Percentiles rank a stretch among this genome's conserved stretches.
Evolutionary conservation across 2,329 filamentous ascomycete species (phyloP).

Genomic region (Eutypa lata): DNA sequence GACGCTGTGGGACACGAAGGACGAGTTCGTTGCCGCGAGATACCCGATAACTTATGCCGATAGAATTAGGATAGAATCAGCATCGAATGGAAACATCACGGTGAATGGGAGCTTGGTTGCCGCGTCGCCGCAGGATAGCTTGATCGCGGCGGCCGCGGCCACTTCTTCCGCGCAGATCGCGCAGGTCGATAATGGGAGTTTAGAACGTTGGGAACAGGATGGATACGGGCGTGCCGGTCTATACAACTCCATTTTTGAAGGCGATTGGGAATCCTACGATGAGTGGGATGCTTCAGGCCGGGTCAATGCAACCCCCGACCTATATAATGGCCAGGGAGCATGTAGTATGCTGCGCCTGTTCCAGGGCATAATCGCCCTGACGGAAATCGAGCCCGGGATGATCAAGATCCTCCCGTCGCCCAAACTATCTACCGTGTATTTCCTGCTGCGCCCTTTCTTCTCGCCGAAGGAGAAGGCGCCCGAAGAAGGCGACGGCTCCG

Average conservation of each 20-base stretch:
- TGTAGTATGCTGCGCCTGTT: conserved; percentile 60
- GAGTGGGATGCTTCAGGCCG: conserved; percentile 54
- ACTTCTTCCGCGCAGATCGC: conserved; percentile 54
- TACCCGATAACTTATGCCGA: conserved; percentile 68
- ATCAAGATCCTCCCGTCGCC: conserved; percentile 45
- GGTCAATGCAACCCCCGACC: conserved; percentile 50
- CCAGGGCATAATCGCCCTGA: conserved; percentile 54
- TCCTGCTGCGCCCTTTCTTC: conserved; percentile 52
- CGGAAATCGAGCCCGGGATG: conserved; percentile 46
- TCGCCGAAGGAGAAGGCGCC: conserved; percentile 41
- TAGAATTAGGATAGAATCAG: conserved; percentile 63
- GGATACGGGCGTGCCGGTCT: conserved; percentile 61
- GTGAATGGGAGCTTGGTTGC: conserved; percentile 23
- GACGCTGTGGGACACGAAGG: conserved; percentile 55
- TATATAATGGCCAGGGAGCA: conserved; percentile 56
- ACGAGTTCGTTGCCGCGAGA: conserved; percentile 56
- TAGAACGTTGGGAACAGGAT: conserved; percentile 69
- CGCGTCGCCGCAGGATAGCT: conserved; percentile 25
- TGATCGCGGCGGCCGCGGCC: conserved; percentile 27
- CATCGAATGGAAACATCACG: conserved; percentile 32
- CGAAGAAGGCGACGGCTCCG: conserved; percentile 20
- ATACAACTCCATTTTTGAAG: conserved; percentile 52
- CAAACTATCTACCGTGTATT: conserved; percentile 46
- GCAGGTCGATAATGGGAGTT: conserved; percentile 67
- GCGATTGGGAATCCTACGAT: conserved; percentile 54